Evolutionary conservation across 2,329 filamentous ascomycete species (phyloP), one percentile per base, ranked within the genome.

Genomic region (Colletotrichum lindemuthianum): DNA sequence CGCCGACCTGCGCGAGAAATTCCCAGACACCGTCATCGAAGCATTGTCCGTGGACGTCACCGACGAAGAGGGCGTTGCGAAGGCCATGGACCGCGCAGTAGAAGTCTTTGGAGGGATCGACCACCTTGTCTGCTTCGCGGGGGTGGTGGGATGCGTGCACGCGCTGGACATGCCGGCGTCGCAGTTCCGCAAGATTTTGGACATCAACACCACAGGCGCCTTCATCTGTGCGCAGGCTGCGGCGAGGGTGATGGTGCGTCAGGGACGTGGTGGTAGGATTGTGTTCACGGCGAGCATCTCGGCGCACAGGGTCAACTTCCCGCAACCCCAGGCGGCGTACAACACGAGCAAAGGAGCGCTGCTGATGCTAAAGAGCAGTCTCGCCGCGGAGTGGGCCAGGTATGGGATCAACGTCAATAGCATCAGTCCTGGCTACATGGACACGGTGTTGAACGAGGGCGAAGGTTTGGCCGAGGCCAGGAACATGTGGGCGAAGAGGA

Each of bases 341-440:
- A 93, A 94, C 68, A 87, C 88, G 1, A 87, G 84, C 67, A 94
- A 94, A 74, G 86, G 89, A 0, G 90, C 86, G 0, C 75, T 93
- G 1, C 69, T 90, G 36, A 84, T 86, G 54, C 74, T 93, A 69
- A 88, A 86, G 53, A 86, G 83, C 67, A 88, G 82, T 40, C 76
- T 93, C 13, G 91, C 90, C 0, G 90, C 88, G 0, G 91, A 94
- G 75, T 93, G 90, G 91, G 88, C 88, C 1, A 76, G 80, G 1
- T 84, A 89, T 72, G 91, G 91, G 0, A 91, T 94, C 65, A 77
- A 89, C 3, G 88, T 91, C 6, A 93, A 94, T 69, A 86, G 82
- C 15, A 82, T 94, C 48, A 88, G 84, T 43, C 91, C 91, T 0
- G 91, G 91, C 0, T 93, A 93, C 70, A 92, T 93, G 87, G 90